These are phyloP conservation scores for Geotrichum histeridarum DNA, from an alignment of 1,139 yeast genomes.

Conservation along the genomic window DNA sequence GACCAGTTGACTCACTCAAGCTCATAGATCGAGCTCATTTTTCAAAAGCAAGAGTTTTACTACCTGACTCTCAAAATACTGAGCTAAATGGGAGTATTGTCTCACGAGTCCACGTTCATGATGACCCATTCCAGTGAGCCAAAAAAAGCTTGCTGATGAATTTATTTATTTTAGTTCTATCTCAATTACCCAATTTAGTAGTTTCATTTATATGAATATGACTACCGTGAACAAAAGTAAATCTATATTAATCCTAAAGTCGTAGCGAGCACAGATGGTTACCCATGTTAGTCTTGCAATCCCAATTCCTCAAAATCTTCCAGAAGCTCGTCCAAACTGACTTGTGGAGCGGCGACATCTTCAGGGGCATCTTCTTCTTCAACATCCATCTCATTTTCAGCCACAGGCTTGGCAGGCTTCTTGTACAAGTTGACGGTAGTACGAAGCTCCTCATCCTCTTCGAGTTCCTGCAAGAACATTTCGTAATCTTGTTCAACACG, in stretches of 20 bases:
- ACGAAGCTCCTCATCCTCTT: constrained; percentile 93
- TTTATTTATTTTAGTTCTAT: too few species aligned
- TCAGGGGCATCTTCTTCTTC: constrained; percentile 2
- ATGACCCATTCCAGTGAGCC: too few species aligned
- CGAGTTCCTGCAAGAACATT: constrained; percentile 90
- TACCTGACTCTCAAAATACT: too few species aligned
- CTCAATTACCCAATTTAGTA: too few species aligned
- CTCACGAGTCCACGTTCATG: too few species aligned
- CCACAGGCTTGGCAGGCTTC: constrained; percentile 35
- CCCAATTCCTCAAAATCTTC: constrained; percentile 21
- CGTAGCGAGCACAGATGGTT: too few species aligned
- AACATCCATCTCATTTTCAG: constrained; percentile 14
- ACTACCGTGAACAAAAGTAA: too few species aligned
- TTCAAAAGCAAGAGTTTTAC: too few species aligned
- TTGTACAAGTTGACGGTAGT: constrained; percentile 85
- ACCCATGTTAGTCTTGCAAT: constrained; percentile 6
- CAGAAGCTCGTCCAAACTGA: constrained; percentile 20
- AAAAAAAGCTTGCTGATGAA: too few species aligned
- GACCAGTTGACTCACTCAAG: background rate
- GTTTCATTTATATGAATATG: too few species aligned
- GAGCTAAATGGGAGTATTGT: too few species aligned
- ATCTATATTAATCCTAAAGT: background rate
- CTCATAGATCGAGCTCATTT: background rate
- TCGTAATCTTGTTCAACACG: constrained; percentile 95
- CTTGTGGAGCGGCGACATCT: constrained; percentile 17